Evolutionary conservation across 768 basidiomycete genomes (phyloP).

Genomic region (Hemileccinum impolitum): DNA sequence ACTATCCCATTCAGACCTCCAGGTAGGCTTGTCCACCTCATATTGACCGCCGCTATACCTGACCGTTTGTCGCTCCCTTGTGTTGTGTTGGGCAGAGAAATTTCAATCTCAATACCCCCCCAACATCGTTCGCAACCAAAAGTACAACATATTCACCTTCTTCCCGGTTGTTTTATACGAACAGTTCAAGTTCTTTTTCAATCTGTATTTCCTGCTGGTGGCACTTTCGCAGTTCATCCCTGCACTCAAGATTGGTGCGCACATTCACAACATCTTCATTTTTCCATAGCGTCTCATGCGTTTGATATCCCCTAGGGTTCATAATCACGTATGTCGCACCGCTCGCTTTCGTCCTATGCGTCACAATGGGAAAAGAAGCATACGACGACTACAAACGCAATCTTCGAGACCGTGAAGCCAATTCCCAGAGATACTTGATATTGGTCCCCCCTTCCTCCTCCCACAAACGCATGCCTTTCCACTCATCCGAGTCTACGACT

Average conservation of each 20-base stretch:
- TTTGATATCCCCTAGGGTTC: constrained; percentile 56
- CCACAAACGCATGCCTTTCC: constrained; percentile 26
- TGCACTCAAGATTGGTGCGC: constrained; percentile 88
- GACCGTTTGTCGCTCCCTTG: too few species aligned
- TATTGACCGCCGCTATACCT: too few species aligned
- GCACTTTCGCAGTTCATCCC: constrained; percentile 96
- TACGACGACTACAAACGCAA: constrained; percentile 97
- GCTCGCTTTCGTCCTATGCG: constrained; percentile 88
- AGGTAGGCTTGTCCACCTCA: constrained; percentile 38
- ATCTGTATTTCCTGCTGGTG: constrained; percentile 95
- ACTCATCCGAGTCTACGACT: constrained; percentile 17
- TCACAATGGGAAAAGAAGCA: constrained; percentile 99
- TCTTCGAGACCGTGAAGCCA: constrained; percentile 89
- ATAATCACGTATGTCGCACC: constrained; percentile 96
- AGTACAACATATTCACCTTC: constrained; percentile 97
- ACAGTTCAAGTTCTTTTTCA: constrained; percentile 99
- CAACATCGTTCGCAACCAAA: constrained; percentile 95
- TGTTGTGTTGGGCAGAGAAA: constrained; percentile 51
- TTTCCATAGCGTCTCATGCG: background rate
- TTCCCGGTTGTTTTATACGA: constrained; percentile 96
- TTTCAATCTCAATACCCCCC: constrained; percentile 69
- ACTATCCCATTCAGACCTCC: constrained; percentile 74
- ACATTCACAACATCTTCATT: background rate
- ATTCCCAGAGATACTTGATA: constrained; percentile 86
- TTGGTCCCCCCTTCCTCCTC: constrained; percentile 51